Evolutionary conservation across 2,329 filamentous ascomycete species (phyloP).

Genomic region (Corinectria fuckeliana): DNA sequence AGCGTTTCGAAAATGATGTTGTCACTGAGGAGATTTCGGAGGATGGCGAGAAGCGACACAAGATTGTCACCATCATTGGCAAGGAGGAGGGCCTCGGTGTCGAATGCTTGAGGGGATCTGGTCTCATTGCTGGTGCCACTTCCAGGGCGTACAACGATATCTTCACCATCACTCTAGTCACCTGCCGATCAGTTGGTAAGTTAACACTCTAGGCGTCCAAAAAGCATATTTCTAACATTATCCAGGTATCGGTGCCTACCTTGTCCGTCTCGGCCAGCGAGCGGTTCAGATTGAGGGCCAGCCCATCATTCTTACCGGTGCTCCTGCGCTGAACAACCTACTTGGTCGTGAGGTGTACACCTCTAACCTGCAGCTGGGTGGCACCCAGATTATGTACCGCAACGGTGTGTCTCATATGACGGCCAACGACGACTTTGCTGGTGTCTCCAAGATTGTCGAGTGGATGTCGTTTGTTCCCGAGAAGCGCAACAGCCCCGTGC

Average conservation of each 20-base stretch:
- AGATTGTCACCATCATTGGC: conserved; percentile 92
- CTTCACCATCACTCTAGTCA: conserved; percentile 97
- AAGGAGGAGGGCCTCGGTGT: conserved; percentile 96
- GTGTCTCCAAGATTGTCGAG: conserved; percentile 96
- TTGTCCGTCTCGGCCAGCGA: conserved; percentile 97
- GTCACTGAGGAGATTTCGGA: conserved; percentile 87
- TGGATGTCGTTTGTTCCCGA: conserved; percentile 98
- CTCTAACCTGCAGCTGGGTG: conserved; percentile 97
- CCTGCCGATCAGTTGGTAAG: conserved; percentile 93
- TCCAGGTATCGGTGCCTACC: conserved; percentile 91
- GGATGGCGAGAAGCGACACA: conserved; percentile 87
- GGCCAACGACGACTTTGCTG: conserved; percentile 95
- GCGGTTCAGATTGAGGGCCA: conserved; percentile 99
- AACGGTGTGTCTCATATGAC: conserved; percentile 99
- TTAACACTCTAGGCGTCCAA: conserved; percentile 26
- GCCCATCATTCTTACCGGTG: conserved; percentile 97
- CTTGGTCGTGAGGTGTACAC: conserved; percentile 98
- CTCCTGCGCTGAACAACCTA: conserved; percentile 96
- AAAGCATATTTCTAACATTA: conserved; percentile 41
- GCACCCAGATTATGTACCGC: conserved; percentile 99
- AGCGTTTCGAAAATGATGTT: conserved; percentile 76
- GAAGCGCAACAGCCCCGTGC: conserved; percentile 90
- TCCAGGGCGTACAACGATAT: conserved; percentile 98
- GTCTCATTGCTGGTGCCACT: conserved; percentile 97
- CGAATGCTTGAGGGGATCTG: conserved; percentile 94